A percentile compares a stretch with the other conserved stretches of the same genome.
Conservation (phyloP, 305 asterid genomes). For the Fraxinus baroniana region DNA sequence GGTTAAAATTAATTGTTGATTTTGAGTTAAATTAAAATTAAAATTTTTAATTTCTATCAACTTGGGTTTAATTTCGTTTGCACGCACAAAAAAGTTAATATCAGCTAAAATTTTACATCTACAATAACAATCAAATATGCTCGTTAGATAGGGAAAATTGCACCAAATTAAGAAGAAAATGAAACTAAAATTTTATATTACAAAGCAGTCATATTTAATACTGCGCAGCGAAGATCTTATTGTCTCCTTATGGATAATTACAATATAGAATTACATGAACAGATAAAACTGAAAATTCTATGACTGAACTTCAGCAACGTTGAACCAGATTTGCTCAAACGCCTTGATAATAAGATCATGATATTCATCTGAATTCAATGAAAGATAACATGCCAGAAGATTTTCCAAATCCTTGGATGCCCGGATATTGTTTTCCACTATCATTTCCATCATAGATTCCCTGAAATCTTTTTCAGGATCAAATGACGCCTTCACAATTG, state of each 20-base stretch:
- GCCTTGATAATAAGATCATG: constrained; percentile 70
- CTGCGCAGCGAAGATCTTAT: background rate
- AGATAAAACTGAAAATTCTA: background rate
- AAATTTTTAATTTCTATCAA: too few species aligned
- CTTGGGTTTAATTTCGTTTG: too few species aligned
- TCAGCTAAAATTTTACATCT: too few species aligned
- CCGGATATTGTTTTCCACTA: constrained; percentile 61
- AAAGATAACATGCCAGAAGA: constrained; percentile 77
- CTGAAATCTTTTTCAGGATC: constrained; percentile 80
- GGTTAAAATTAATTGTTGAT: too few species aligned
- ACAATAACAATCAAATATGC: too few species aligned
- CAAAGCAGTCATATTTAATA: too few species aligned
- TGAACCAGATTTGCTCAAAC: constrained; percentile 81
- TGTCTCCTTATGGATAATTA: background rate
- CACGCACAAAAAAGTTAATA: too few species aligned
- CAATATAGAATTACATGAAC: background rate
- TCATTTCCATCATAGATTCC: constrained; percentile 89
- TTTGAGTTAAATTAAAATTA: too few species aligned
- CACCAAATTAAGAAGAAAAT: too few species aligned
- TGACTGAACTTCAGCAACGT: constrained; percentile 35
- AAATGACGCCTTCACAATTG: constrained; percentile 75
- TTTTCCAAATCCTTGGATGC: constrained; percentile 69
- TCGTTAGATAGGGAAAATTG: too few species aligned
- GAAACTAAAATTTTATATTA: too few species aligned
- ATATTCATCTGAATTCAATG: constrained; percentile 64